Conservation (phyloP, 2,329 filamentous ascomycete species). For the Chalara sp. region DNA sequence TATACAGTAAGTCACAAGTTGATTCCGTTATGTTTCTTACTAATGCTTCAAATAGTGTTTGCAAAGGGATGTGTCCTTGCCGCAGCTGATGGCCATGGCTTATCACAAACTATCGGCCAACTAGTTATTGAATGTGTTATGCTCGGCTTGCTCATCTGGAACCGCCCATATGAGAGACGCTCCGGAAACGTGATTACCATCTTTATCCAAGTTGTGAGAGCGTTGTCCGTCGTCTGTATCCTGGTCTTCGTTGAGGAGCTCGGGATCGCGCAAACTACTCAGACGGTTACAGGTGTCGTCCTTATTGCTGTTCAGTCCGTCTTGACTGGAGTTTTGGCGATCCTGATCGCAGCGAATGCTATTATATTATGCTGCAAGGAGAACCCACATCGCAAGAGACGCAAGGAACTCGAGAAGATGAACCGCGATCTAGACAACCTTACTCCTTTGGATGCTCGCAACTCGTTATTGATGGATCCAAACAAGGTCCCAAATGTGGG, state of each 20-base stretch:
- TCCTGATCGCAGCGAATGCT: constrained; percentile 84
- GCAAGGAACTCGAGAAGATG: constrained; percentile 80
- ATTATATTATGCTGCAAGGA: constrained; percentile 75
- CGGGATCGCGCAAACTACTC: constrained; percentile 81
- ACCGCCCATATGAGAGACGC: constrained; percentile 77
- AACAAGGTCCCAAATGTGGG: constrained; percentile 11
- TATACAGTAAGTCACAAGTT: constrained; percentile 47
- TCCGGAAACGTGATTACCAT: constrained; percentile 93
- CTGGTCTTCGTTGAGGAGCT: constrained; percentile 92
- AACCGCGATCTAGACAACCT: constrained; percentile 73
- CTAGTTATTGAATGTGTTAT: constrained; percentile 73
- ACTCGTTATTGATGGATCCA: constrained; percentile 59
- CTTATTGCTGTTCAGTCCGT: constrained; percentile 86
- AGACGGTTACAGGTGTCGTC: constrained; percentile 89
- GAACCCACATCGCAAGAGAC: constrained; percentile 83
- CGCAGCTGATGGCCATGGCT: constrained; percentile 75
- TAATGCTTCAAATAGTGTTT: constrained; percentile 54
- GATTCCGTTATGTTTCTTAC: background rate
- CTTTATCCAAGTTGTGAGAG: constrained; percentile 79
- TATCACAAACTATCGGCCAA: constrained; percentile 73
- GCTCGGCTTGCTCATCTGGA: constrained; percentile 74
- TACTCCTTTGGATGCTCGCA: constrained; percentile 80
- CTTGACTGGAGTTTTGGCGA: constrained; percentile 74
- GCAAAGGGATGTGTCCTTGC: constrained; percentile 82
- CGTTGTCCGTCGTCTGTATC: constrained; percentile 82